phyloP scores from a whole-genome alignment of 371 early-diverging fungal genomes.

The Actinomortierella wolfii region DNA sequence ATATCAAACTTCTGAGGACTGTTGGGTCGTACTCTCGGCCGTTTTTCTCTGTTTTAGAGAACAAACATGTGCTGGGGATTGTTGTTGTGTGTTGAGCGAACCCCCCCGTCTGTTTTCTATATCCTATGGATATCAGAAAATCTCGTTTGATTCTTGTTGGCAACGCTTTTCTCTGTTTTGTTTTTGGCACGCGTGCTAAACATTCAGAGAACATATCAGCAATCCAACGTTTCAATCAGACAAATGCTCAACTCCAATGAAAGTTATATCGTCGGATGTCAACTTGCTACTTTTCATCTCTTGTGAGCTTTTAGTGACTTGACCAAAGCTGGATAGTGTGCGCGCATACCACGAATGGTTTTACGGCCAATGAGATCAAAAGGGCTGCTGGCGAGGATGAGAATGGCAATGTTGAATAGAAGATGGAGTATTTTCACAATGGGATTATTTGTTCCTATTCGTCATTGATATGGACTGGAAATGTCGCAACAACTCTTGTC shows the following conservation, averaged over 20 bases:
- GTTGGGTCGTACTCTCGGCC: conserved; percentile 29
- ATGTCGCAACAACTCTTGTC: too few species aligned
- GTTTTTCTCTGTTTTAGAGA: conserved; percentile 11
- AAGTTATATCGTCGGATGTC: conserved; percentile 51
- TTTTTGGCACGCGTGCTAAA: neutral
- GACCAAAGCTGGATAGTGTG: too few species aligned
- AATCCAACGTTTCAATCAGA: conserved; percentile 13
- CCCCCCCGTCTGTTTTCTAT: neutral
- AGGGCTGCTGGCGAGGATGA: too few species aligned
- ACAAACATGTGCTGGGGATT: conserved; percentile 32
- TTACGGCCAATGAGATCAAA: too few species aligned
- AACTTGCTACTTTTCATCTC: conserved; percentile 14
- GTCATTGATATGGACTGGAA: too few species aligned
- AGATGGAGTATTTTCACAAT: too few species aligned
- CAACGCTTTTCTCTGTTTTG: neutral
- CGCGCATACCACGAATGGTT: too few species aligned
- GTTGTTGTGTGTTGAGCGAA: conserved; percentile 42
- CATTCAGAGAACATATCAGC: neutral
- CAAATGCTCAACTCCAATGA: conserved; percentile 44
- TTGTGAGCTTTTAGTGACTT: neutral
- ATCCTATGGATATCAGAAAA: neutral
- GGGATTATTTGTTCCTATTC: too few species aligned
- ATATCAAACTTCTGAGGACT: too few species aligned
- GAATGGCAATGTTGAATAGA: too few species aligned
- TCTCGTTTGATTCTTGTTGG: conserved; percentile 1